Evolutionary conservation across 116 monocot species (phyloP).

Genomic region (Trichopus zeylanicus): DNA sequence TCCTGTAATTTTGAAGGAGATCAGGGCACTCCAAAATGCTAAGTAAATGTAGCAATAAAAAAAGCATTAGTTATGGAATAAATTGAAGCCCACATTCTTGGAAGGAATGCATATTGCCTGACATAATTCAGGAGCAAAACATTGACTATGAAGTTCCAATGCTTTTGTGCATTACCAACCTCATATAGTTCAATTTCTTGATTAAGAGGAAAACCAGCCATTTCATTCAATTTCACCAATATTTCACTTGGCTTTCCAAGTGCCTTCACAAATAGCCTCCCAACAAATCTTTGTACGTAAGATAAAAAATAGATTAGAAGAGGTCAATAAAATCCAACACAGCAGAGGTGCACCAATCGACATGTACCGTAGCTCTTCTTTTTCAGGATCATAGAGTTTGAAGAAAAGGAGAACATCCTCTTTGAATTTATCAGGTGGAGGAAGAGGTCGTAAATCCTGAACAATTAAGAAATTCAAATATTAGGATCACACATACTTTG

Average conservation of each 20-base stretch:
- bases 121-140: too few species aligned
- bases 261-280: constrained; percentile 89
- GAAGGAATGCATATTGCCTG: too few species aligned
- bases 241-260: constrained; percentile 77
- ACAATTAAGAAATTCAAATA: neutral
- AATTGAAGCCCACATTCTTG: too few species aligned
- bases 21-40: neutral
- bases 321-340: neutral
- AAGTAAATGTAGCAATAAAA: neutral
- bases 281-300: constrained; percentile 54
- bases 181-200: constrained; percentile 98
- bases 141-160: too few species aligned
- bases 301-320: constrained; percentile 1
- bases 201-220: constrained; percentile 78
- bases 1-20: constrained; percentile 34
- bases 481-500: too few species aligned
- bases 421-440: constrained; percentile 79
- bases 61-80: too few species aligned
- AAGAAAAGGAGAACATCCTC: constrained; percentile 97
- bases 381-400: constrained; percentile 98
- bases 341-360: neutral
- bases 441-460: constrained; percentile 63
- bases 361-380: constrained; percentile 82
- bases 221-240: constrained; percentile 66
- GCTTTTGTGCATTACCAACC: constrained; percentile 29